Evolutionary conservation across 1,284 basidiomycete species (phyloP).

Genomic region (Cerioporus squamosus): DNA sequence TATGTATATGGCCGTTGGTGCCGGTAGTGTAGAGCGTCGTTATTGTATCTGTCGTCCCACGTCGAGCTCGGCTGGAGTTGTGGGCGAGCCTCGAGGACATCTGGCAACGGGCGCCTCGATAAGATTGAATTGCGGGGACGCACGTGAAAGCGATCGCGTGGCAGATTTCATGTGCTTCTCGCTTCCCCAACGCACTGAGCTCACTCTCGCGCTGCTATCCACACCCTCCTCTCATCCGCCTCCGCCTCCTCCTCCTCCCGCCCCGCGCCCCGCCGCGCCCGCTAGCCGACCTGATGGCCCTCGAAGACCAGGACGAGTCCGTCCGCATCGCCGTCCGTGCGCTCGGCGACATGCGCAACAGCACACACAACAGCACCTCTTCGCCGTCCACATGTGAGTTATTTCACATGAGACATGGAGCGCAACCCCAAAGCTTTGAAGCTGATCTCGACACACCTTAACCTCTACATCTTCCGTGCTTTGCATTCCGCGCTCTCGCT

Average conservation of each 20-base stretch:
- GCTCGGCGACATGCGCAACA: slow-evolving; percentile 70
- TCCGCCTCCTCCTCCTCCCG: not conserved
- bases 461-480: not conserved
- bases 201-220: slow-evolving; percentile 1
- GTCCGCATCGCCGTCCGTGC: slow-evolving; percentile 72
- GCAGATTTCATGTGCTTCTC: slow-evolving; percentile 25
- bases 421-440: slow-evolving; percentile 1
- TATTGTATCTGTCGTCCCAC: slow-evolving; percentile 13
- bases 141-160: slow-evolving; percentile 25
- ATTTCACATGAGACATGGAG: not conserved
- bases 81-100: too few species aligned
- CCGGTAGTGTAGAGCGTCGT: slow-evolving; percentile 25
- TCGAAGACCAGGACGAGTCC: slow-evolving; percentile 52
- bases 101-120: slow-evolving; percentile 18
- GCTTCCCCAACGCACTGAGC: slow-evolving; percentile 2
- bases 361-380: slow-evolving; percentile 31
- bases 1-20: slow-evolving; percentile 19
- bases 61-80: too few species aligned
- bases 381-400: slow-evolving; percentile 36
- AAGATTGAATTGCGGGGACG: slow-evolving; percentile 20
- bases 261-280: slow-evolving; percentile 8
- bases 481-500: not conserved
- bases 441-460: not conserved
- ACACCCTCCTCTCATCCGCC: not conserved
- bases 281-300: slow-evolving; percentile 24